Base-by-base conservation (phyloP, 108 stramenopile species). In the Pseudonitzschia delicatissima region DNA sequence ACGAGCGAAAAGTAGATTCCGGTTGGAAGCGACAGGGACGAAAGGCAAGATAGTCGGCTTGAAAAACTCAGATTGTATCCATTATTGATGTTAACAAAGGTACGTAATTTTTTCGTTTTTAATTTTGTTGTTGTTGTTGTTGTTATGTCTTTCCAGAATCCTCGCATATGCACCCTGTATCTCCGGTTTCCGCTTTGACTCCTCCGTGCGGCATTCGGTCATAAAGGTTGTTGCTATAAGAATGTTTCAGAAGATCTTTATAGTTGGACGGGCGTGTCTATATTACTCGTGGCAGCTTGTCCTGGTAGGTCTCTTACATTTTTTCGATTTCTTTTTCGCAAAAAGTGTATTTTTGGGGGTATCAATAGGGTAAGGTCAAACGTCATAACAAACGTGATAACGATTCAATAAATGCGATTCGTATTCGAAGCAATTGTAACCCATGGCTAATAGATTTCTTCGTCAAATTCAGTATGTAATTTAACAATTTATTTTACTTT, bases 1-100 rank as follows among this genome's bases (percentile, higher is more conserved):
- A 74, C 58, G 57, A 61, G 39, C 20, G 36, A 8, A 49, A 58
- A 39, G 6, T 64, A 20, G 21, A 66, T 21, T 36, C 65, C 60
- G 73, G 73, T 32, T 67, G 33, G 29, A 18, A 20, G 0, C 42
- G 73, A 49, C 65, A 74, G 51, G 26, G 8, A 17, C 66, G 37
- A 29, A 65, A 72, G 35, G 11, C 40, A 42, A 42, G 15, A 15
- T 11, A 42, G 15, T 42, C 40, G 15, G 40, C 40, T 15, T 11
- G 1, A 42, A 15, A n/a, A n/a, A n/a, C n/a, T n/a, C n/a, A n/a
- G n/a, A n/a, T n/a, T n/a, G n/a, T n/a, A n/a, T n/a, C n/a, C n/a
- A n/a, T n/a, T n/a, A n/a, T n/a, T n/a, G n/a, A n/a, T n/a, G n/a
- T n/a, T n/a, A n/a, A n/a, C n/a, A n/a, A n/a, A n/a, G 48, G 11